A percentile compares a stretch with the other conserved stretches of the same genome.
Evolutionary conservation across 768 basidiomycete species (phyloP).

Genomic region (Auricularia sp.): DNA sequence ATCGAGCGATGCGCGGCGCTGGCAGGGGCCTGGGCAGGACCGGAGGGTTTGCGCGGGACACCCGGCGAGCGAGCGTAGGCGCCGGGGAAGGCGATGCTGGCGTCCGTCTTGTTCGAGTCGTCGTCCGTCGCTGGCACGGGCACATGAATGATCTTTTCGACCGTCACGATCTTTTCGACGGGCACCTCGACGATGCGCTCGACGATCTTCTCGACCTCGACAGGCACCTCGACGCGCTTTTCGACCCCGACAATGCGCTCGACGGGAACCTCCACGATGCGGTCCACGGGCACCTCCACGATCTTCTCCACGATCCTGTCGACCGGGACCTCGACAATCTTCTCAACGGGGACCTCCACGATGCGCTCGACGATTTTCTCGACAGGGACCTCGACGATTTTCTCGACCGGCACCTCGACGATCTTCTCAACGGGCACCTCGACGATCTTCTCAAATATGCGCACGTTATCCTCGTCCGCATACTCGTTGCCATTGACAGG

Average conservation of each 20-base stretch:
- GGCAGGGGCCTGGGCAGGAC: neutral
- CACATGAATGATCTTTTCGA: constrained; percentile 17
- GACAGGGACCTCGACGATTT: constrained; percentile 19
- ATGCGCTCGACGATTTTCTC: constrained; percentile 14
- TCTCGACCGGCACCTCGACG: constrained; percentile 16
- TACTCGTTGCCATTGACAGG: constrained; percentile 12
- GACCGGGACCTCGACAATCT: constrained; percentile 10
- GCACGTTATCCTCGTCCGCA: constrained; percentile 12
- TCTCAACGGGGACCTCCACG: constrained; percentile 20
- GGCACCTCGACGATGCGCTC: constrained; percentile 18
- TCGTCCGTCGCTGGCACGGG: neutral
- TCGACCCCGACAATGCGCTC: constrained; percentile 6
- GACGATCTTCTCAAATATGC: constrained; percentile 14
- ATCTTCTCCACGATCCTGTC: constrained; percentile 17
- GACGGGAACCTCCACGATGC: constrained; percentile 14
- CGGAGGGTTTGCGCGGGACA: neutral
- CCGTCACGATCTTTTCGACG: constrained; percentile 14
- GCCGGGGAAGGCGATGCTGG: neutral
- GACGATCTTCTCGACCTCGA: neutral
- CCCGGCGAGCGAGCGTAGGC: neutral
- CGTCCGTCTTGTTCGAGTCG: neutral
- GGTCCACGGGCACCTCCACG: constrained; percentile 16
- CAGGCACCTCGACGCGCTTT: constrained; percentile 8
- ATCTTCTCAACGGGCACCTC: constrained; percentile 18
- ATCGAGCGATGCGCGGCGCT: neutral